Evolutionary conservation across 176 grass and related monocot genomes (phyloP).

Genomic region (Paspalum notatum): DNA sequence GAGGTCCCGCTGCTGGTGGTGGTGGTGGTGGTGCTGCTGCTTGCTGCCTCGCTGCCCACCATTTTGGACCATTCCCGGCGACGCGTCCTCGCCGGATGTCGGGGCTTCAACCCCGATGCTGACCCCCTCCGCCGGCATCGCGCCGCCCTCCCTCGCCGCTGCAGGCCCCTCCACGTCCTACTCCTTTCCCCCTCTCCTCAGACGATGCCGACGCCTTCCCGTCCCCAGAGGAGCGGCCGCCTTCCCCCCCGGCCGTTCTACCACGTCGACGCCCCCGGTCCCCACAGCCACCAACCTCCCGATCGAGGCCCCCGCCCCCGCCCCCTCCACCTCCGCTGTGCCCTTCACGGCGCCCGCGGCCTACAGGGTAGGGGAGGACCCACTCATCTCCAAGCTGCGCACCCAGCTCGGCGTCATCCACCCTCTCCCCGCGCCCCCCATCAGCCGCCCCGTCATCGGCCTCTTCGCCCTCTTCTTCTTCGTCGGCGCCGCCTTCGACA

Average conservation of each 20-base stretch:
- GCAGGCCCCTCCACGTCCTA: constrained; percentile 12
- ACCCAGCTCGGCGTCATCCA: constrained; percentile 95
- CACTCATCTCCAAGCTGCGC: constrained; percentile 86
- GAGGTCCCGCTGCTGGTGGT: too few relatives aligned
- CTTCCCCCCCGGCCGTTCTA: neutral
- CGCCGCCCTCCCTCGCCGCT: constrained; percentile 9
- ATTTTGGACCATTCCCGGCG: too few relatives aligned
- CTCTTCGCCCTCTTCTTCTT: constrained; percentile 99
- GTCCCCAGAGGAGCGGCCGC: constrained; percentile 29
- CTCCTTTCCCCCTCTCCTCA: neutral
- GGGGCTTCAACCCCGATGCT: constrained; percentile 54
- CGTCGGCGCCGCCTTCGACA: constrained; percentile 87
- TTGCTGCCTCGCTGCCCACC: too few relatives aligned
- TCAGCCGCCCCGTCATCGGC: constrained; percentile 64
- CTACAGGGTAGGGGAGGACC: constrained; percentile 63
- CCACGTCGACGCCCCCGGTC: neutral
- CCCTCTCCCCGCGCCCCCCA: constrained; percentile 75
- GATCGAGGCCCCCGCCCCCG: neutral
- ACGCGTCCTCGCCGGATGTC: constrained; percentile 47
- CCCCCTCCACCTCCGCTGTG: constrained; percentile 13
- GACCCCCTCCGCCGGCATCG: constrained; percentile 46
- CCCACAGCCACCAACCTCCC: constrained; percentile 5
- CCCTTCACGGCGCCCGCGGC: constrained; percentile 31
- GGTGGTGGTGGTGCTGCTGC: too few relatives aligned
- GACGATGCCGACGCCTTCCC: constrained; percentile 18